phyloP scores from a whole-genome alignment of 345 rosid genomes.

The Eucalyptus curtisii region DNA sequence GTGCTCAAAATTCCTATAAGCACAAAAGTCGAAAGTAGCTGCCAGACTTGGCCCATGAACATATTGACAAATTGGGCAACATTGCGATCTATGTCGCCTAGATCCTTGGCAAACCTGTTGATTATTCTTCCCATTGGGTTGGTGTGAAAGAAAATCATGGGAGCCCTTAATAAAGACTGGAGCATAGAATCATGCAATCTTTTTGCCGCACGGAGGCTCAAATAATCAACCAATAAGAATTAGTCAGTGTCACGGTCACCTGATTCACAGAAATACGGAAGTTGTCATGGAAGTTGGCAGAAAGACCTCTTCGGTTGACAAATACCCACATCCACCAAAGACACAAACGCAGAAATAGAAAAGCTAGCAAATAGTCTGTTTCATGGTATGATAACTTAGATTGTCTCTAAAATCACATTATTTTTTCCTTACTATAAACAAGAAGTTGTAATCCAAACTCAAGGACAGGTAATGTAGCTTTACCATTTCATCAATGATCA shows the following conservation, averaged over 20 bases:
- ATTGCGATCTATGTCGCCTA: conserved; percentile 81
- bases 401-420: background rate
- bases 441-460: background rate
- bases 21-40: conserved; percentile 85
- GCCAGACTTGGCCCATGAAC: conserved; percentile 71
- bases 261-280: conserved; percentile 10
- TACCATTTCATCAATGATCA: background rate
- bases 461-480: background rate
- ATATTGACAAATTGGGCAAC: conserved; percentile 60
- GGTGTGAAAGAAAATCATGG: conserved; percentile 91
- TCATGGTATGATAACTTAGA: background rate
- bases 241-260: conserved; percentile 67
- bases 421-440: background rate
- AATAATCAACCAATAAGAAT: conserved; percentile 82
- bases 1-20: conserved; percentile 84
- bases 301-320: background rate
- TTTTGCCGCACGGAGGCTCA: conserved; percentile 76
- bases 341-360: background rate
- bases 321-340: background rate
- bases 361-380: background rate
- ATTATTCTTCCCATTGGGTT: conserved; percentile 90
- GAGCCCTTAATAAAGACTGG: conserved; percentile 70
- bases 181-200: conserved; percentile 78
- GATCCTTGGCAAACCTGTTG: conserved; percentile 89
- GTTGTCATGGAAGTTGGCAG: background rate